These are phyloP conservation scores for Penicillium psychrofluorescens DNA, from an alignment of 495 filamentous ascomycete genomes.

Conservation along the genomic window DNA sequence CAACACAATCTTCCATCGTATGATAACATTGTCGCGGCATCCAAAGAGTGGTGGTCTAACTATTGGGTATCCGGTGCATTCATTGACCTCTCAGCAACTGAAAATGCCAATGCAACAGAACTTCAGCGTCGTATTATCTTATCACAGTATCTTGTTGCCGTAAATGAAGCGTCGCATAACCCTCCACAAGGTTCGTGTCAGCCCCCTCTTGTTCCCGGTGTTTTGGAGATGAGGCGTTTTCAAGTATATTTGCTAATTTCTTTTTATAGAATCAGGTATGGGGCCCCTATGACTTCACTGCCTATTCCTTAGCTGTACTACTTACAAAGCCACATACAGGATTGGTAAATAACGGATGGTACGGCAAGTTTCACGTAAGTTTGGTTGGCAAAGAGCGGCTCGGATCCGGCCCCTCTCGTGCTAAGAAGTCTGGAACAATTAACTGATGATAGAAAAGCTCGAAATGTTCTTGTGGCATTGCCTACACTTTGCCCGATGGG, in stretches of 20 bases:
- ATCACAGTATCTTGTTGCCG: conserved; percentile 6
- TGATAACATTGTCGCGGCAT: background rate
- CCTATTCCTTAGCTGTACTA: no score
- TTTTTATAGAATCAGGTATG: no score
- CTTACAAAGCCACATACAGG: background rate
- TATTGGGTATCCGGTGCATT: conserved; percentile 2
- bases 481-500: conserved; percentile 46
- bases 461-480: conserved; percentile 52
- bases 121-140: conserved; percentile 1
- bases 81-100: conserved; percentile 1
- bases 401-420: no score
- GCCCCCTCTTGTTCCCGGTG: no score
- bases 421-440: no score
- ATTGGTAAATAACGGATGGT: conserved; percentile 14
- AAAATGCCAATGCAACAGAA: conserved; percentile 1
- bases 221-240: no score
- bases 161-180: conserved; percentile 6
- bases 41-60: conserved; percentile 1
- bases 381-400: no score
- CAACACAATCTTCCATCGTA: background rate
- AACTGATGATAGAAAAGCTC: conserved; percentile 7
- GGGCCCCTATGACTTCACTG: no score
- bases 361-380: conserved; percentile 13
- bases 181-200: conserved; percentile 8
- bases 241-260: no score